These are phyloP conservation scores for Melanopsichium pennsylvanicum DNA, from an alignment of 1,284 basidiomycete species.

Conservation along the genomic window DNA sequence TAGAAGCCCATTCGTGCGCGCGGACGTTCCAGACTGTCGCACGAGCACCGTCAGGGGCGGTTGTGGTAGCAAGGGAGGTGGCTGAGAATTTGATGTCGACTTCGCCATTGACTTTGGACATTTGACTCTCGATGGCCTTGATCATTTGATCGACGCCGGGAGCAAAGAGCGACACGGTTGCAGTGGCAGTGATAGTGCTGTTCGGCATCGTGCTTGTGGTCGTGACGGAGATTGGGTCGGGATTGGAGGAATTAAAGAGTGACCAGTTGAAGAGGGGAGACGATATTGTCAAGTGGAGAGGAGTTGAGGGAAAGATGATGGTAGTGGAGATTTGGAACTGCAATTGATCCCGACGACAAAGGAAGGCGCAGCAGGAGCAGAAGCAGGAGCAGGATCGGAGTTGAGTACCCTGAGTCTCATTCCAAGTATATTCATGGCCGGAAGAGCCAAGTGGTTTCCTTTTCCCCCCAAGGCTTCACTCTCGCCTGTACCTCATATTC, in stretches of 20 bases:
- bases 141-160: slow-evolving; percentile 40
- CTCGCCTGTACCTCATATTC: too few species aligned
- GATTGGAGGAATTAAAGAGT: background rate
- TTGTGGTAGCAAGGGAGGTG: slow-evolving; percentile 34
- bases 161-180: slow-evolving; percentile 33
- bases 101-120: slow-evolving; percentile 20
- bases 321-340: background rate
- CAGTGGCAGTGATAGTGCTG: slow-evolving; percentile 1
- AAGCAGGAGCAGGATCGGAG: slow-evolving; percentile 4
- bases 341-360: background rate
- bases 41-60: slow-evolving; percentile 26
- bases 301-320: slow-evolving; percentile 9
- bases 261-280: background rate
- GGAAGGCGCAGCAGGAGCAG: too few species aligned
- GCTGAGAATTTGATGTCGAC: slow-evolving; percentile 20
- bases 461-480: too few species aligned
- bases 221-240: background rate
- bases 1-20: slow-evolving; percentile 37
- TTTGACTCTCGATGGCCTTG: slow-evolving; percentile 8
- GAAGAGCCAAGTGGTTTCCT: too few species aligned
- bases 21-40: slow-evolving; percentile 44
- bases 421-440: too few species aligned
- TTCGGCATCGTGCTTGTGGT: background rate
- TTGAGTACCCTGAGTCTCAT: too few species aligned
- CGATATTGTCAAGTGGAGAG: slow-evolving; percentile 1